Conservation (phyloP, 257 asterid genomes). For the Dorcoceras hygrometricum region DNA sequence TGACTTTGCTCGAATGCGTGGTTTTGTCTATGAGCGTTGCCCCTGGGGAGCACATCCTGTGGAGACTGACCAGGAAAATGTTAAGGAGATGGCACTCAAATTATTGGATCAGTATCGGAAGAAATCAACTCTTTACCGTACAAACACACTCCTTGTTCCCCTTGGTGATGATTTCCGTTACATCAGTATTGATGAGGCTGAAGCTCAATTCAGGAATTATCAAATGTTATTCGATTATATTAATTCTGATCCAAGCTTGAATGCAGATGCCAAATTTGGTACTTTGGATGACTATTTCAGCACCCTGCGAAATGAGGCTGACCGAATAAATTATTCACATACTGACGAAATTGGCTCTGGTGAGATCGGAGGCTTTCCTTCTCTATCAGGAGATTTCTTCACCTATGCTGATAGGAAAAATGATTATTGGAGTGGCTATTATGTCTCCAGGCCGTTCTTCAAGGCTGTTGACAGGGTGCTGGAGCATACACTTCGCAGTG, state of each 20-base stretch:
- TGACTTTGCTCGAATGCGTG: constrained; percentile 93
- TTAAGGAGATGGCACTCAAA: constrained; percentile 78
- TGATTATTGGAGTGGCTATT: constrained; percentile 99
- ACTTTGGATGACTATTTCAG: constrained; percentile 88
- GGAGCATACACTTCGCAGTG: constrained; percentile 94
- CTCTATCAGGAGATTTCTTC: constrained; percentile 91
- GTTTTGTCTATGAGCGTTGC: constrained; percentile 81
- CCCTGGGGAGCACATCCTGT: constrained; percentile 94
- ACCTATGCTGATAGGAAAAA: constrained; percentile 92
- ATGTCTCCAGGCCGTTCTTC: constrained; percentile 97
- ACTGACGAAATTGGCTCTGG: constrained; percentile 76
- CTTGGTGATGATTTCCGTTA: constrained; percentile 99
- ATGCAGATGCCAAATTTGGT: constrained; percentile 92
- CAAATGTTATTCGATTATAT: constrained; percentile 86
- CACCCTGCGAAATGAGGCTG: constrained; percentile 78
- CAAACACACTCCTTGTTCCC: constrained; percentile 95
- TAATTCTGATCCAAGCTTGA: constrained; percentile 80
- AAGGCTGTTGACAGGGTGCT: constrained; percentile 95
- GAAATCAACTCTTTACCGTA: constrained; percentile 87
- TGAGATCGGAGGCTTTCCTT: constrained; percentile 87
- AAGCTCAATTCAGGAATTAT: constrained; percentile 96
- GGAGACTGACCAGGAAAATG: constrained; percentile 86
- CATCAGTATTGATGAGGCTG: constrained; percentile 92
- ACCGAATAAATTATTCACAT: constrained; percentile 71
- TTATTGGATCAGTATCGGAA: constrained; percentile 88